Conservation (phyloP, 2,329 filamentous ascomycete species). For the Xylaria hypoxylon region DNA sequence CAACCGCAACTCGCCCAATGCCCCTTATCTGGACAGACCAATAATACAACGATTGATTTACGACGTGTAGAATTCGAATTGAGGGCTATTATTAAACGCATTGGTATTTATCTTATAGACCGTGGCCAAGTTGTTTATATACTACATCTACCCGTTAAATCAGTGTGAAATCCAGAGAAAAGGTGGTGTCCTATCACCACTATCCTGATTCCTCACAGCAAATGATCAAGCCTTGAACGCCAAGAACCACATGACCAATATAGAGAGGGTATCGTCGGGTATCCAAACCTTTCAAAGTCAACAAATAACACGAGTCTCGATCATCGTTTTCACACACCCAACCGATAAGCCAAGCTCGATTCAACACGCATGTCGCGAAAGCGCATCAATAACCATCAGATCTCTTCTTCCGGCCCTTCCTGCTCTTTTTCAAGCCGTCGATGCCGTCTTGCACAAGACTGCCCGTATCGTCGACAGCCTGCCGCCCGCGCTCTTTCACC, state of each 20-base stretch:
- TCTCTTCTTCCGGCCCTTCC: conserved; percentile 45
- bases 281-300: background rate
- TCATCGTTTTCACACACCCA: background rate
- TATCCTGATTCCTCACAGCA: too few relatives aligned
- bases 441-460: conserved; percentile 52
- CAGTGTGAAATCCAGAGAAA: too few relatives aligned
- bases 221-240: background rate
- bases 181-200: too few relatives aligned
- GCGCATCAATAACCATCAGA: conserved; percentile 4
- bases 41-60: background rate
- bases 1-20: background rate
- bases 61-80: too few relatives aligned
- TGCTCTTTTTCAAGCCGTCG: conserved; percentile 49
- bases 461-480: conserved; percentile 51
- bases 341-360: background rate
- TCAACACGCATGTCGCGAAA: too few relatives aligned
- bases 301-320: background rate
- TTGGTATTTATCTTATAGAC: too few relatives aligned
- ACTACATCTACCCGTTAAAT: too few relatives aligned
- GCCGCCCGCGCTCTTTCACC: conserved; percentile 56
- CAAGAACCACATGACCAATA: background rate
- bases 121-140: too few relatives aligned
- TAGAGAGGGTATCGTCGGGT: conserved; percentile 16
- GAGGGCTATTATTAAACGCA: too few relatives aligned
- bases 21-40: background rate